Base-by-base conservation (phyloP, 306 rosid genomes). In the Rosa chinensis region DNA sequence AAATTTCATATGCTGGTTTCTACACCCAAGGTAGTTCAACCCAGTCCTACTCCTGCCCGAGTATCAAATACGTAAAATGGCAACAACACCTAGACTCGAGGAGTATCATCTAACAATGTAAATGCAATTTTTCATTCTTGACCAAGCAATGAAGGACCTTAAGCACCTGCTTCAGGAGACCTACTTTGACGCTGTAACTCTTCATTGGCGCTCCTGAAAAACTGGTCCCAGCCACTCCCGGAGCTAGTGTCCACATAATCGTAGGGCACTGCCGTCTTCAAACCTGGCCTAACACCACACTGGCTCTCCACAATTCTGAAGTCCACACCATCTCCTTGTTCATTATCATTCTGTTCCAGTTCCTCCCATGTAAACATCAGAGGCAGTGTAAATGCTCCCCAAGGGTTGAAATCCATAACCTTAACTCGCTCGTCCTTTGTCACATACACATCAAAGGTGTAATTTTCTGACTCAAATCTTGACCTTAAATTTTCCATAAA, bases 211-310 rank as follows among this genome's bases (percentile, higher is more conserved):
- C 83, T 90, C 82, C 92, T 92, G 10, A 94, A 80, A 76, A 92
- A 89, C 72, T 86, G 90, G 74, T 94, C 98, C 98, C 93, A 94
- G 50, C 94, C 97, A 85, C 97, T 92, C 47, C 96, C 97, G 0
- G 83, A 11, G 59, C 90, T 82, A 8, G 90, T 88, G 81, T 94
- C 98, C 84, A 92, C 83, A 85, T 86, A 94, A 88, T 92, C 96
- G 66, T 75, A 88, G 7, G 97, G 97, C 72, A 92, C 93, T 66
- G 96, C 96, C 2, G 96, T 90, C 88, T 92, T 92, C 67, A 92
- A 77, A 40, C 96, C 94, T 18, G 93, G 97, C 88, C 97, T 82
- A 47, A 92, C 96, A 66, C 66, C 93, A 39, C 90, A 88, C 64
- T 82, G 89, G 55, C 89, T 85, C 88, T 92, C 96, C 53, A 90